Base-by-base conservation (phyloP, 164 flowering plant species). In the Sedum album region DNA sequence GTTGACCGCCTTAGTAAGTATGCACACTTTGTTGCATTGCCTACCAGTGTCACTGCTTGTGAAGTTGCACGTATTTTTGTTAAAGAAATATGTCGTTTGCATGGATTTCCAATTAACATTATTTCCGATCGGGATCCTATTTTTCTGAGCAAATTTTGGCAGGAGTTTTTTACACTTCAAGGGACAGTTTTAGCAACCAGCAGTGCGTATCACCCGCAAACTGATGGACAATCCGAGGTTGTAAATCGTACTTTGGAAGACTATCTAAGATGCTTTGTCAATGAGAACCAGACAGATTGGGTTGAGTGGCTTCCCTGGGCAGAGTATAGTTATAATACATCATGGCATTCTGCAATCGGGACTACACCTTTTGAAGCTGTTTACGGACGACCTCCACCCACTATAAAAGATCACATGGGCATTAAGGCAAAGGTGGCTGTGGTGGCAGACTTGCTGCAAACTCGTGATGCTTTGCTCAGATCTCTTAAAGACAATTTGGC, bases 1-100 rank as follows among this genome's bases (percentile, higher is more conserved):
- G 66, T 71, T 8, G 66, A 71, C 25, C 20, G 66, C 2, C 42
- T 71, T 5, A 53, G 63, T 1, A 71, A 71, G 21, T 55, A 4
- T 31, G 38, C 28, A 1, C 69, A 71, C 30, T 71, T 66, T 41
- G 20, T 55, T 14, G 11, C 66, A 8, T 17, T 26, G 0, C 20
- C 20, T 2, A 26, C 66, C 11, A 30, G 20, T 2, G 26, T 8
- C 66, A 26, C 25, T 20, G 68, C 53, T 17, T 5, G 7, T 13
- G 17, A 25, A 1, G 49, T 53, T 5, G 68, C 65, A 0, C 18
- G 10, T 38, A 15, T 65, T 0, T 63, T 70, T 21, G 13, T 64
- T 5, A 21, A 62, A 31, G 35, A 10, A 20, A 35, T 31, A 14
- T 62, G 31, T 31, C 31, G 8, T 15, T 18, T 26, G 9, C 66